Conservation (phyloP, 2,329 filamentous ascomycete genomes). For the Curvularia eragrostidis region DNA sequence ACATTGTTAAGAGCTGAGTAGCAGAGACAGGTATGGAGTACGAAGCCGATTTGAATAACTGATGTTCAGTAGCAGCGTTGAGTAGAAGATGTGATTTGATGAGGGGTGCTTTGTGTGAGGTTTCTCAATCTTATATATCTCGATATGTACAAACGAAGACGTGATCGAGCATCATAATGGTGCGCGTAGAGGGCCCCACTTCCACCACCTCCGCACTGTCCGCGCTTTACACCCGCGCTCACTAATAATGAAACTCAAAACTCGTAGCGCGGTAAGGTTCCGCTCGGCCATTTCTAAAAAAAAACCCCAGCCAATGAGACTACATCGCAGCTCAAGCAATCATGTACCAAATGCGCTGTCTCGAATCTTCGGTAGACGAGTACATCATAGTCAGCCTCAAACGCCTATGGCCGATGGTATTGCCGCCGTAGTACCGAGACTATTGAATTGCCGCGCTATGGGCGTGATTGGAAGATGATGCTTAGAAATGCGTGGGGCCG, state of each 20-base stretch:
- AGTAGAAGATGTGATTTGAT: neutral
- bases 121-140: slow-evolving; percentile 17
- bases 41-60: neutral
- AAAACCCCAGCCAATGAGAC: neutral
- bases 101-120: neutral
- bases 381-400: neutral
- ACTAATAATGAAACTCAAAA: slow-evolving; percentile 1
- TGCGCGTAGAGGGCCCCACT: slow-evolving; percentile 16
- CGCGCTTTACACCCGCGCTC: neutral
- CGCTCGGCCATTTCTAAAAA: neutral
- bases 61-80: neutral
- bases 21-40: neutral
- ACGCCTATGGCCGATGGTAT: neutral
- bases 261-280: neutral
- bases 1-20: slow-evolving; percentile 27
- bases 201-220: slow-evolving; percentile 6
- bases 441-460: neutral
- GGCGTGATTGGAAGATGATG: neutral
- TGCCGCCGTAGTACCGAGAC: neutral
- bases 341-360: neutral
- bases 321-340: neutral
- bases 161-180: slow-evolving; percentile 14
- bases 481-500: slow-evolving; percentile 5
- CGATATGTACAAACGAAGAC: too few species aligned
- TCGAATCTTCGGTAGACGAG: slow-evolving; percentile 1